A percentile compares a stretch with the other conserved stretches of the same genome.
These are phyloP conservation scores for Lactuca saligna DNA, from an alignment of 129 eudicot species.

Conservation along the genomic window DNA sequence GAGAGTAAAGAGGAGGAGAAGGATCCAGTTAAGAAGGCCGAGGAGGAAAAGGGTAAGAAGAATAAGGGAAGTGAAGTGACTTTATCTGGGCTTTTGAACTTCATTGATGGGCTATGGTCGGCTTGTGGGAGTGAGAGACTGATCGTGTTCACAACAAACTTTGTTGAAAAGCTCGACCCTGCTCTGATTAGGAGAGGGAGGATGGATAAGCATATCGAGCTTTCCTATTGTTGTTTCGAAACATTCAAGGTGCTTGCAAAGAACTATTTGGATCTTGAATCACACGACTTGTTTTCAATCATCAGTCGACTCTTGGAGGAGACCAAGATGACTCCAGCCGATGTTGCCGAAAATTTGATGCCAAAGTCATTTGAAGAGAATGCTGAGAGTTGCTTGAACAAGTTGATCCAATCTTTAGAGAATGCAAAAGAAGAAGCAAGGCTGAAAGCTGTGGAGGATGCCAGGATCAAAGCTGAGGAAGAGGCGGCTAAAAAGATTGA, in stretches of 20 bases:
- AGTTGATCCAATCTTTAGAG: conserved; percentile 44
- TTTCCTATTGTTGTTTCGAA: conserved; percentile 37
- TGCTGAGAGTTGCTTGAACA: conserved; percentile 41
- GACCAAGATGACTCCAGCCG: conserved; percentile 57
- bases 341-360: conserved; percentile 67
- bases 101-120: conserved; percentile 66
- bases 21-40: conserved; percentile 16
- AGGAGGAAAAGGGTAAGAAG: conserved; percentile 15
- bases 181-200: conserved; percentile 38
- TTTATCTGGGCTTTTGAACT: conserved; percentile 48
- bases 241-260: conserved; percentile 34
- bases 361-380: conserved; percentile 47
- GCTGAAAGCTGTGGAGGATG: conserved; percentile 44
- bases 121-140: conserved; percentile 63
- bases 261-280: conserved; percentile 39
- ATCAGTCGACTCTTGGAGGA: conserved; percentile 21
- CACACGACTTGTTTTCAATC: conserved; percentile 30
- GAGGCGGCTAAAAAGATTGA: neutral
- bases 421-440: conserved; percentile 46
- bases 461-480: conserved; percentile 30
- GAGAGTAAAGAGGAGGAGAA: conserved; percentile 28
- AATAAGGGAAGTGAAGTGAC: conserved; percentile 48
- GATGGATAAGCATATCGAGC: conserved; percentile 46
- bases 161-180: conserved; percentile 43
- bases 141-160: conserved; percentile 59